Base-by-base conservation (phyloP, 1,284 basidiomycete species). In the Ceratobasidium sp. region DNA sequence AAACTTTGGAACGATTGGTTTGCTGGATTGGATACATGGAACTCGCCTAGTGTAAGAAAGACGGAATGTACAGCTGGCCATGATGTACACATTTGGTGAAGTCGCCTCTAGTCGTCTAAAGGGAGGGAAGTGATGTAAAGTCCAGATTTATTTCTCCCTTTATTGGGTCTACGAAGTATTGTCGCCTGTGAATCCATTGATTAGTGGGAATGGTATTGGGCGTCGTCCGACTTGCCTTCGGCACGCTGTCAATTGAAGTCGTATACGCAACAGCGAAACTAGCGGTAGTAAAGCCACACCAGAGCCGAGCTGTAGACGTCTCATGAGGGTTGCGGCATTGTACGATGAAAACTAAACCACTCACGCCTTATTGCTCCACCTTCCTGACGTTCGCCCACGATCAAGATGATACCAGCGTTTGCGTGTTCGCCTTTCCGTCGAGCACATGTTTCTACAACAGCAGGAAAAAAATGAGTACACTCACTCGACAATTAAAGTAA, bases 391-490 rank as follows among this genome's bases (percentile, higher is more conserved):
- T 70, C 67, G 8, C n/a, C 9, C 23, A 70, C 53, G 4, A 70
- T 57, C 14, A 70, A 26, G 30, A 70, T 70, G 36, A 58, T 41
- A 12, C 67, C 67, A 12, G 55, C 67, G n/a, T 53, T 58, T 8
- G 67, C 43, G 48, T 58, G 67, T 32, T 58, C 67, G 21, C 67
- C 26, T 28, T 43, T 26, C 3, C 67, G 52, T 32, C 39, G 14
- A 4, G 55, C 67, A n/a, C 67, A 70, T 36, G 53, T 48, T 1
- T 58, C 67, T 70, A 26, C 43, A 23, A n/a, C n/a, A n/a, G n/a
- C n/a, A 81, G 50, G 83, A 81, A 48, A 28, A 46, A 41, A 26
- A n/a, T 36, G 10, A 45, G 34, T 46, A 26, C 26, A 36, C 10
- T n/a, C 28, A 16, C 2, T 14, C 34, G n/a, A 10, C 2, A 26